phyloP scores from a whole-genome alignment of 306 rosid genomes.

The Dryas octopetala region DNA sequence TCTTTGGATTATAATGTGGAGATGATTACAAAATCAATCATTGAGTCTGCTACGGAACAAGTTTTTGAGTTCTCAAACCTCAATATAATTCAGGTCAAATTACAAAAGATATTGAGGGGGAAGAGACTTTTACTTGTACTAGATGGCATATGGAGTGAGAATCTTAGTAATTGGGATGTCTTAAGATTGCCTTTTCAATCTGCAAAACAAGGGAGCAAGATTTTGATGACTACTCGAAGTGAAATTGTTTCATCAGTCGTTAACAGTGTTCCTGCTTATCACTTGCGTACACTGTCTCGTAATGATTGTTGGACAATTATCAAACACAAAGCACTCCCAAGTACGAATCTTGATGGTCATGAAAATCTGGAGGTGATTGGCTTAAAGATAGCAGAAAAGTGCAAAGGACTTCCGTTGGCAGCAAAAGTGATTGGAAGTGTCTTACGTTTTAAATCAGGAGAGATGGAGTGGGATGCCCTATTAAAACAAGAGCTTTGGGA shows the following conservation, averaged over 20 bases:
- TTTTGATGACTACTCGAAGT: constrained; percentile 41
- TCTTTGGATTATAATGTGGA: background rate
- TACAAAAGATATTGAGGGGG: constrained; percentile 6
- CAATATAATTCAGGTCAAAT: background rate
- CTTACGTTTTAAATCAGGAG: constrained; percentile 20
- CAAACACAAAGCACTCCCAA: constrained; percentile 29
- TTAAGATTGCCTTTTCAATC: constrained; percentile 28
- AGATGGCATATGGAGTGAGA: constrained; percentile 49
- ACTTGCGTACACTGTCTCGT: constrained; percentile 21
- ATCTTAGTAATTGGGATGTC: constrained; percentile 28
- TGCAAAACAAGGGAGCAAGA: constrained; percentile 34
- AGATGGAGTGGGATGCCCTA: constrained; percentile 11
- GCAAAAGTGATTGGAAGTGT: constrained; percentile 31
- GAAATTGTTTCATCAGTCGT: constrained; percentile 21
- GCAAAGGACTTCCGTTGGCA: constrained; percentile 29
- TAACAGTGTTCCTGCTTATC: constrained; percentile 18
- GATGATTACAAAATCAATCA: background rate
- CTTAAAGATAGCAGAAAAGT: constrained; percentile 24
- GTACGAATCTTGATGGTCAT: background rate
- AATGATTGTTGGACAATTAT: constrained; percentile 39
- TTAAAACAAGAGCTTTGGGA: constrained; percentile 28
- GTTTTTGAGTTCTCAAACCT: background rate
- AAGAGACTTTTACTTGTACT: constrained; percentile 36
- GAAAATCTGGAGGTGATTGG: constrained; percentile 32
- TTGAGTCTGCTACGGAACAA: background rate